Conservation (phyloP, 306 rosid genomes). For the Sicyos edulis region DNA sequence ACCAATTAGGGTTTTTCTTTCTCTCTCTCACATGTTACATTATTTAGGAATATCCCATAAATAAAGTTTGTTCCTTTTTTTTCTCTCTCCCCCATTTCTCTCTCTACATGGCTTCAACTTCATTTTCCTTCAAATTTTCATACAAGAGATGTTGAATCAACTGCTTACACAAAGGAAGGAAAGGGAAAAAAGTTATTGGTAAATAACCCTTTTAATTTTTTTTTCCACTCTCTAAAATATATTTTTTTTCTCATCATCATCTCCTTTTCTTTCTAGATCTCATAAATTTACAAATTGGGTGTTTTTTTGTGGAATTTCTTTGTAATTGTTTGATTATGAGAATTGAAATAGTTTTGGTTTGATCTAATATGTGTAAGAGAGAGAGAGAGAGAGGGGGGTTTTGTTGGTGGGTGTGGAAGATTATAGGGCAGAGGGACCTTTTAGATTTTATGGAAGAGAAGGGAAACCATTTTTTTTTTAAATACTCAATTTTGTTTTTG, state of each 20-base stretch:
- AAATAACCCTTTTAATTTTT: background rate
- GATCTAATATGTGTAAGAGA: background rate
- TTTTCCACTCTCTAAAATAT: background rate
- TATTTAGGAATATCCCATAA: constrained; percentile 6
- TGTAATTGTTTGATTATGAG: background rate
- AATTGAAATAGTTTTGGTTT: background rate
- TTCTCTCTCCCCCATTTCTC: constrained; percentile 40
- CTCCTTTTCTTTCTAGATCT: background rate
- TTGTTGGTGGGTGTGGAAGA: constrained; percentile 4
- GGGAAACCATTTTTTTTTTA: too few species aligned
- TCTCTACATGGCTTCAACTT: constrained; percentile 30
- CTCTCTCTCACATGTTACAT: constrained; percentile 14
- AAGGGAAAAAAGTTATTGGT: constrained; percentile 9
- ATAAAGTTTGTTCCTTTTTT: constrained; percentile 18
- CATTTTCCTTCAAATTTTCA: constrained; percentile 32
- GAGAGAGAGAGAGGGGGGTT: background rate
- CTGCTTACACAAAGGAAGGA: constrained; percentile 12
- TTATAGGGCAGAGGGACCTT: background rate
- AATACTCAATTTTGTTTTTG: too few species aligned
- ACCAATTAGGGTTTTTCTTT: constrained; percentile 58
- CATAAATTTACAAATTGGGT: background rate
- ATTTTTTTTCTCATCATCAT: background rate
- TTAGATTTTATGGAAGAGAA: background rate
- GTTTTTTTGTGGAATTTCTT: background rate
- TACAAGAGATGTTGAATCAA: constrained; percentile 15